Evolutionary conservation across 140 eudicot species (phyloP), one percentile per base, ranked within the genome.

Genomic region (Artemisia princeps): DNA sequence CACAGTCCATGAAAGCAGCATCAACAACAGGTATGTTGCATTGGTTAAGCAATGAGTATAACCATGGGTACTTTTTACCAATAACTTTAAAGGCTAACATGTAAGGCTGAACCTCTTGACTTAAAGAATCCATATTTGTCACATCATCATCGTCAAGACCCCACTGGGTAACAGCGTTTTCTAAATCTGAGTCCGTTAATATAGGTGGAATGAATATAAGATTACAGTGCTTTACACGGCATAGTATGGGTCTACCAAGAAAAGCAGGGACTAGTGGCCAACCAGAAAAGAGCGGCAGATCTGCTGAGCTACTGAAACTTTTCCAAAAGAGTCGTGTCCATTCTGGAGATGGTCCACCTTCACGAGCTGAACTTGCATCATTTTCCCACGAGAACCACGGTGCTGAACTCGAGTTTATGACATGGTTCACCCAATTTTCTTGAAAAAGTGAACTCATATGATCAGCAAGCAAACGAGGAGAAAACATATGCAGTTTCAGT

Each of bases 201-300:
- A 28, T 73, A n/a, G 99, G 89, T 24, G 96, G 96, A 71, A 94
- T 70, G 73, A 94, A 94, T 53, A 94, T 83, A 63, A 94, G 86
- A 71, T 82, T 76, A 10, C 90, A 87, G 70, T 94, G 87, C 81
- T 86, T 84, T 62, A 86, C 84, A 71, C 99, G 96, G 72, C 99
- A 94, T 70, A 94, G 77, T 74, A 94, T 74, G 60, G 88, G 95
- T 62, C 99, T 86, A 73, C 99, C 99, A 77, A 94, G 95, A 72
- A 88, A 94, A 60, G 96, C 95, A 59, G 99, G 99, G 68, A 84
- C 88, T 58, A 94, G 82, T n/a, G 99, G 99, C 99, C 99, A 94
- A 70, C 89, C 95, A 75, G 95, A 82, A 73, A 94, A 94, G 65
- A 88, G 88, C 60, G 83, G 61, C 60, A 88, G 73, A 64, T 94